Base-by-base conservation (phyloP, 441 rosid genomes). In the Daphne laureola region DNA sequence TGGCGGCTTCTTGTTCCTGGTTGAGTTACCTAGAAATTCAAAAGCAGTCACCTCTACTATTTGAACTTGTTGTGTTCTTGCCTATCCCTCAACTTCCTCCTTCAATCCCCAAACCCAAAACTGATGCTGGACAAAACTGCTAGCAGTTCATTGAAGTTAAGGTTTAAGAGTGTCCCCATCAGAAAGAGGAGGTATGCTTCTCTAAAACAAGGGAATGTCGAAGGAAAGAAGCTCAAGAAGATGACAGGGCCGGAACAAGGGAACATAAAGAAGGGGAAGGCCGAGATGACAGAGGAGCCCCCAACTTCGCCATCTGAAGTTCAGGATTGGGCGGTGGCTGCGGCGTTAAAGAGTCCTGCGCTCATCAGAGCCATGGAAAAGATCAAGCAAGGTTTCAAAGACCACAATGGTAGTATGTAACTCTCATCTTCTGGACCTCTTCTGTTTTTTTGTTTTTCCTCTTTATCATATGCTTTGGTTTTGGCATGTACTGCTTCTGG, bases 281-380 rank as follows among this genome's bases (percentile, higher is more conserved):
- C n/a, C 18, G 54, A 54, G 12, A 51, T 31, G 42, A 36, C 36
- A 5, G 53, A 18, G 12, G 27, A 45, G 36, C 54, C n/a, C 14
- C 57, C 52, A 1, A 8, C 56, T 12, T 47, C 66, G 9, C 67
- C 73, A 3, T 12, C 70, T 8, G 47, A 73, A 41, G 23, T 60
- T 15, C 50, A 60, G 4, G 49, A 53, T 36, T 74, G 75, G 75
- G 57, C 70, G 8, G 54, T 57, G 0, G 59, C 69, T 51, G 54
- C 77, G 18, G 70, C 54, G 5, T 49, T 57, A 7, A 70, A 27
- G 2, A 54, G 43, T 44, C 67, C 62, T 11, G 65, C 63, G 23
- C 49, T 64, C 0, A 42, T 27, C 43, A 60, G 57, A 8, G 69
- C 73, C 47, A 45, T 67, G 45, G 12, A 17, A 18, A 51, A 58